Conservation (phyloP, 192 early-diverging fungal species). For the Coemansia sp. region DNA sequence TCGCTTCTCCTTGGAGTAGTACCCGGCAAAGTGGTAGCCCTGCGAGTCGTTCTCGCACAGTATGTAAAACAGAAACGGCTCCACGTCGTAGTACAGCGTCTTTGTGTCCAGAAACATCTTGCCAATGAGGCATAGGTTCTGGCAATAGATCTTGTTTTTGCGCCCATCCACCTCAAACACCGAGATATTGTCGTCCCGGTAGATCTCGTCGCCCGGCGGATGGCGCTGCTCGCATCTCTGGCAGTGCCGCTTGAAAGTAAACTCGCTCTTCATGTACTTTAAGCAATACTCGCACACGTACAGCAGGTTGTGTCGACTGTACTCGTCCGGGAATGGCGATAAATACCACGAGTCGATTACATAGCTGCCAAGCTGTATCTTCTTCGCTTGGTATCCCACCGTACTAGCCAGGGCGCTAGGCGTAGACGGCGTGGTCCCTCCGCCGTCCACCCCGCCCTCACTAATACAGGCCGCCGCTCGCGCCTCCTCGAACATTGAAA, state of each 20-base stretch:
- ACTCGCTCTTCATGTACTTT: slow-evolving; percentile 95
- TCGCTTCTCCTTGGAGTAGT: slow-evolving; percentile 97
- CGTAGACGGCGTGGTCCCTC: slow-evolving; percentile 27
- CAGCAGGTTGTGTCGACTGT: slow-evolving; percentile 71
- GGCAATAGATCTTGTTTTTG: slow-evolving; percentile 97
- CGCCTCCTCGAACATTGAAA: slow-evolving; percentile 55
- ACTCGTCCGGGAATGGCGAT: slow-evolving; percentile 96
- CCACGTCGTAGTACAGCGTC: slow-evolving; percentile 95
- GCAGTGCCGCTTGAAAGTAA: slow-evolving; percentile 76
- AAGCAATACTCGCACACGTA: slow-evolving; percentile 97
- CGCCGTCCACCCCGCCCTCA: slow-evolving; percentile 5
- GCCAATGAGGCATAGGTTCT: slow-evolving; percentile 91
- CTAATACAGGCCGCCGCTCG: slow-evolving; percentile 40
- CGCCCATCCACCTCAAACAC: slow-evolving; percentile 97
- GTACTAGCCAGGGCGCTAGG: slow-evolving; percentile 13
- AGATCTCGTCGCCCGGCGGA: slow-evolving; percentile 98
- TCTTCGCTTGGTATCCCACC: slow-evolving; percentile 47
- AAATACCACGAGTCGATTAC: slow-evolving; percentile 93
- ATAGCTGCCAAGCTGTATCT: slow-evolving; percentile 78
- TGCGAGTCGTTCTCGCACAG: slow-evolving; percentile 70
- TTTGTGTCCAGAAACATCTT: slow-evolving; percentile 99
- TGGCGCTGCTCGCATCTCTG: slow-evolving; percentile 75
- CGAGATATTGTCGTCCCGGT: slow-evolving; percentile 80
- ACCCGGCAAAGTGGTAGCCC: slow-evolving; percentile 91
- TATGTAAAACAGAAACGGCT: slow-evolving; percentile 96